Base-by-base conservation (phyloP, 2,329 filamentous ascomycete species). In the Diaporthe australafricana region DNA sequence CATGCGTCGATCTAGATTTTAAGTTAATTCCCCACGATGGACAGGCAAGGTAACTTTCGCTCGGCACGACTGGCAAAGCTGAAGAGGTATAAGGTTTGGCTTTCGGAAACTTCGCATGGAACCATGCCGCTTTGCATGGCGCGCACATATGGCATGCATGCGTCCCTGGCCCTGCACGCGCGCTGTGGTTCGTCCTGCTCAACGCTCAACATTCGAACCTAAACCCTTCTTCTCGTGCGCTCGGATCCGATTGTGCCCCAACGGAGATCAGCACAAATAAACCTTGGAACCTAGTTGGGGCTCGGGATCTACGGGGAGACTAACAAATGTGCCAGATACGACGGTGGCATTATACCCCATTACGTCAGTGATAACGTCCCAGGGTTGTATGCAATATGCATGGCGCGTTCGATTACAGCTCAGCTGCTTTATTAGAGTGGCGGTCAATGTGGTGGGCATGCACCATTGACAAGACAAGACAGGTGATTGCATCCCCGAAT, bases 31-130 rank as follows among this genome's bases (percentile, higher is more conserved):
- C 60, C 14, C 20, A 11, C 12, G 45, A 35, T 22, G 16, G 9
- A 17, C 27, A 50, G 14, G 30, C 6, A 20, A 25, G 30, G 16
- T 65, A 38, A n/a, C 32, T 9, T 65, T 2, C 11, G 12, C 30
- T 65, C n/a, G 45, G 30, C 45, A 65, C 5, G 42, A 60, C 38
- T 38, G n/a, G 60, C 20, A 35, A 25, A 27, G n/a, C n/a, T 16
- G n/a, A 20, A 38, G 6, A 6, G 16, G 1, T 50, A n/a, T 65
- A 50, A 25, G 14, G 42, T 65, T 65, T 65, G 14, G 45, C 60
- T 65, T 65, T 65, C 60, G 45, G 45, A 65, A 65, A 65, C 60
- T 65, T 65, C 60, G 42, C 60, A 63, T 48, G 42, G 60, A 30
- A 63, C 42, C 40, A 47, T 48, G 42, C 42, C n/a, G 60, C 27